Evolutionary conservation across 2,329 filamentous ascomycete species (phyloP).

Genomic region (Simplicillium aogashimaense): DNA sequence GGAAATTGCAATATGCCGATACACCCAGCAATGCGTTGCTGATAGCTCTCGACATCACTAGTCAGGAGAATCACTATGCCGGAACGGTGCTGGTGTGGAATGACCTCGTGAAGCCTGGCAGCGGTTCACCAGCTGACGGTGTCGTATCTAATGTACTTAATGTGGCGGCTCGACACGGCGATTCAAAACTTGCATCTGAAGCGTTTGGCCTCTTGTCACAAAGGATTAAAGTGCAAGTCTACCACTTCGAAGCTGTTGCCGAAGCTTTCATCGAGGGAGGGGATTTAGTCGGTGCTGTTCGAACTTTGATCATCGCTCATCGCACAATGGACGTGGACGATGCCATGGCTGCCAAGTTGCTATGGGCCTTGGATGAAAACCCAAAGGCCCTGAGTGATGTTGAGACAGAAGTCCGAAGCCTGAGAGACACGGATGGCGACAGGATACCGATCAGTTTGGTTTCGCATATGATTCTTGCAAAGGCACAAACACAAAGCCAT

Average conservation of each 20-base stretch:
- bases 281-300: constrained; percentile 57
- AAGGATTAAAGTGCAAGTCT: constrained; percentile 40
- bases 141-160: constrained; percentile 60
- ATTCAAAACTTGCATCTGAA: constrained; percentile 58
- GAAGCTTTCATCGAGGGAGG: constrained; percentile 53
- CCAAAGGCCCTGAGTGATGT: too few relatives aligned
- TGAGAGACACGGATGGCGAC: too few relatives aligned
- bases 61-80: constrained; percentile 61
- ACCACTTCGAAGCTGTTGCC: constrained; percentile 74
- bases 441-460: too few relatives aligned
- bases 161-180: constrained; percentile 58
- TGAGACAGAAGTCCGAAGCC: too few relatives aligned
- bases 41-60: constrained; percentile 52
- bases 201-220: constrained; percentile 44
- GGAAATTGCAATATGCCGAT: constrained; percentile 52
- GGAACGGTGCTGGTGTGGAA: constrained; percentile 66
- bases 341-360: too few relatives aligned
- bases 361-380: too few relatives aligned
- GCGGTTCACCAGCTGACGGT: constrained; percentile 41
- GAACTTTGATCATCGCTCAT: constrained; percentile 26
- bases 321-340: too few relatives aligned
- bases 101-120: constrained; percentile 39
- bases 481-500: too few relatives aligned
- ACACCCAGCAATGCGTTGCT: constrained; percentile 21
- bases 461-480: too few relatives aligned